A percentile compares a stretch with the other conserved stretches of the same genome.
Evolutionary conservation across 2,329 filamentous ascomycete genomes (phyloP).

Genomic region (Aspergillus candidus): DNA sequence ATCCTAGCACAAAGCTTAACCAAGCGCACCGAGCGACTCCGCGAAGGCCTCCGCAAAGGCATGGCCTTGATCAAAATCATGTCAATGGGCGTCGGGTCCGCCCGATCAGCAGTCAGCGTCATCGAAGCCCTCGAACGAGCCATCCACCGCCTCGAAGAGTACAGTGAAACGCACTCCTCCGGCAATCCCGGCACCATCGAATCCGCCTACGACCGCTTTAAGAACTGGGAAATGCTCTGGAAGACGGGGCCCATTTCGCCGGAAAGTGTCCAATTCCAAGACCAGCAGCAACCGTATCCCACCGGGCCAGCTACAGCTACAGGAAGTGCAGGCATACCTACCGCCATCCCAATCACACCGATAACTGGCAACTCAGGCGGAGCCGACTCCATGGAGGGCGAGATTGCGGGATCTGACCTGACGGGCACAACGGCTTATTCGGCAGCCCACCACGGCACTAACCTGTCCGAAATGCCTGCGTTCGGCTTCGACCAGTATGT

Average conservation of each 20-base stretch:
- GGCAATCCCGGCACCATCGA: constrained; percentile 33
- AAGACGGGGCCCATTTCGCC: constrained; percentile 36
- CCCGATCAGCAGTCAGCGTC: constrained; percentile 48
- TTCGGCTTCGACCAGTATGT: constrained; percentile 37
- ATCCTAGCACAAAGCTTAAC: constrained; percentile 37
- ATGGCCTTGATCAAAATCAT: constrained; percentile 49
- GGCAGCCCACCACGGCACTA: constrained; percentile 14
- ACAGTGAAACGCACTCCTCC: constrained; percentile 30
- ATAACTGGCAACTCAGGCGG: constrained; percentile 14
- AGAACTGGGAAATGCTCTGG: constrained; percentile 49
- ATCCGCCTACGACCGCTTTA: constrained; percentile 48
- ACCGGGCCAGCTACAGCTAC: background rate
- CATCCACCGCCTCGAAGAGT: constrained; percentile 41
- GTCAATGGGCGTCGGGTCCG: constrained; percentile 49
- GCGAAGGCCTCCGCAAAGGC: constrained; percentile 44
- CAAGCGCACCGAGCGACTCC: constrained; percentile 38
- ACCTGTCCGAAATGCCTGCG: constrained; percentile 27
- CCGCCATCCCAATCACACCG: constrained; percentile 18
- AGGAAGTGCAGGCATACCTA: constrained; percentile 3
- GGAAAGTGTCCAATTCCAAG: constrained; percentile 22
- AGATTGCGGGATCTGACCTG: constrained; percentile 17
- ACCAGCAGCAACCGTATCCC: constrained; percentile 7
- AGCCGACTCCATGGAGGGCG: constrained; percentile 17
- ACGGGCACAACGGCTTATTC: constrained; percentile 23
- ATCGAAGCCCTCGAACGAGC: constrained; percentile 50